Evolutionary conservation across 768 basidiomycete species (phyloP).

Genomic region (Mrakia hoshinonis): DNA sequence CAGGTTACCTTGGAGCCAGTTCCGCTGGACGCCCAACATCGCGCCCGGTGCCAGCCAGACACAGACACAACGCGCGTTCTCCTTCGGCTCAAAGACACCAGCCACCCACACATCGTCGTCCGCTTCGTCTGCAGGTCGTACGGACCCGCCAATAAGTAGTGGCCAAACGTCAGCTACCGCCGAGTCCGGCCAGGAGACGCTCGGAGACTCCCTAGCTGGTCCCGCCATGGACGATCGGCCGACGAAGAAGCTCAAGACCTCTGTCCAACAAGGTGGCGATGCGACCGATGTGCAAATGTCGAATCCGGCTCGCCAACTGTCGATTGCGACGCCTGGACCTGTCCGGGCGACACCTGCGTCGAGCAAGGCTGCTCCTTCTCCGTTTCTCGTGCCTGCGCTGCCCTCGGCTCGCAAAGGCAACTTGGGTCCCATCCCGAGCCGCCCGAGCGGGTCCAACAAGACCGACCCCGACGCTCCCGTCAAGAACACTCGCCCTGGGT

Average conservation of each 20-base stretch:
- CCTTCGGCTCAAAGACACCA: background rate
- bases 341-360: too few species aligned
- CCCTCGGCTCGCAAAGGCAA: background rate
- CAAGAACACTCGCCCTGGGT: conserved; percentile 40
- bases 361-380: background rate
- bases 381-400: background rate
- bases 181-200: too few species aligned
- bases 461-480: background rate
- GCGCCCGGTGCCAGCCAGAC: background rate
- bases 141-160: background rate
- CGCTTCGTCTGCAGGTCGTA: background rate
- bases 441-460: background rate
- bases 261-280: too few species aligned
- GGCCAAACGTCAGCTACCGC: too few species aligned
- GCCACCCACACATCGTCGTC: background rate
- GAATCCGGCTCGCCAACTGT: too few species aligned
- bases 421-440: background rate
- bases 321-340: too few species aligned
- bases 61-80: background rate
- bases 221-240: background rate
- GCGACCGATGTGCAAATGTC: too few species aligned
- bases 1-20: conserved; percentile 18
- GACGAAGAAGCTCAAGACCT: conserved; percentile 2
- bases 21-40: conserved; percentile 14
- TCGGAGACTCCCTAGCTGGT: too few species aligned